These are phyloP conservation scores for Epicoccum nigrum DNA, from an alignment of 2,329 filamentous ascomycete species.

Conservation along the genomic window DNA sequence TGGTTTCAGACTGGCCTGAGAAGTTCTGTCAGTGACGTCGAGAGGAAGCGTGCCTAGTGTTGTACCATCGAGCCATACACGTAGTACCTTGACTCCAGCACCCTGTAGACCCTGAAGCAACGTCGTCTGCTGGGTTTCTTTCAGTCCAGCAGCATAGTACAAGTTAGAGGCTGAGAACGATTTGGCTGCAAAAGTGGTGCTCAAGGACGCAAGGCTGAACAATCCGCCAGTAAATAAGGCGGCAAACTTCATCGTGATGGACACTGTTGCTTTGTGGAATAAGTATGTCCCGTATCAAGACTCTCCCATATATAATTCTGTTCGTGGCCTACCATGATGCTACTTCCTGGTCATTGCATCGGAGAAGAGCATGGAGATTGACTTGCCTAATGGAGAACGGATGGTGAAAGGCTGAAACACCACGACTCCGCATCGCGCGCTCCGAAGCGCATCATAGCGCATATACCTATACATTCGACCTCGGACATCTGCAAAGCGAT, in stretches of 20 bases:
- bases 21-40: neutral
- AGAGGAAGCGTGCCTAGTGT: neutral
- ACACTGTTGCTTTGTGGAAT: too few species aligned
- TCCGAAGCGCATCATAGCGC: slow-evolving; percentile 8
- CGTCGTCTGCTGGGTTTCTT: slow-evolving; percentile 3
- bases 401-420: slow-evolving; percentile 12
- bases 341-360: neutral
- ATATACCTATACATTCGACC: too few species aligned
- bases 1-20: slow-evolving; percentile 11
- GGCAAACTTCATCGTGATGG: slow-evolving; percentile 8
- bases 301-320: too few species aligned
- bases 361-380: neutral
- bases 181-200: slow-evolving; percentile 5
- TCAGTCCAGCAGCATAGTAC: slow-evolving; percentile 14
- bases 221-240: slow-evolving; percentile 1
- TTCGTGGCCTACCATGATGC: neutral
- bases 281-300: too few species aligned
- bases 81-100: slow-evolving; percentile 14
- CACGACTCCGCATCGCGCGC: slow-evolving; percentile 16
- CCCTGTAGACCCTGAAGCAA: slow-evolving; percentile 11
- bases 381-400: slow-evolving; percentile 9
- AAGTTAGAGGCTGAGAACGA: slow-evolving; percentile 15
- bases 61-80: slow-evolving; percentile 16
- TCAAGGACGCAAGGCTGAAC: slow-evolving; percentile 3
- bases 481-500: too few species aligned